Evolutionary conservation across 257 asterid species (phyloP).

Genomic region (Solanum acaule): DNA sequence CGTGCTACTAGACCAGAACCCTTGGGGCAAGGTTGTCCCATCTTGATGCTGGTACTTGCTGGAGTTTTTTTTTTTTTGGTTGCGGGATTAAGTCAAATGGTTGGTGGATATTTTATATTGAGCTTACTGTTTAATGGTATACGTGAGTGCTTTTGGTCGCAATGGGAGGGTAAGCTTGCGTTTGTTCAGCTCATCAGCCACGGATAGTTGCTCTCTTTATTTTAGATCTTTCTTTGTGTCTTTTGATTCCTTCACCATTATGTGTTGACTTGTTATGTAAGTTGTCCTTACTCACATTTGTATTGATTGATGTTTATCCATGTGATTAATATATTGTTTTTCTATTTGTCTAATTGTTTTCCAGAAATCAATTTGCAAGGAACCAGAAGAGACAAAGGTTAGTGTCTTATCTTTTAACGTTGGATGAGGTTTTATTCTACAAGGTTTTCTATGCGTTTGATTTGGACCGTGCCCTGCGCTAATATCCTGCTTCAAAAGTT

Average conservation of each 20-base stretch:
- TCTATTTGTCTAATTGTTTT: constrained; percentile 6
- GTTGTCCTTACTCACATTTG: background rate
- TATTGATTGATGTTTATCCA: background rate
- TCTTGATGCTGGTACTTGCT: background rate
- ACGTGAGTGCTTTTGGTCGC: background rate
- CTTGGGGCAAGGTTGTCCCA: background rate
- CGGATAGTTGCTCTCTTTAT: background rate
- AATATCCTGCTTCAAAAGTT: background rate
- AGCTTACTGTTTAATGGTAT: background rate
- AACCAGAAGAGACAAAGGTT: constrained; percentile 64
- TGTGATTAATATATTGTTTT: background rate
- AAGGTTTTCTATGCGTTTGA: background rate
- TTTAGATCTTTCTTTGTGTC: background rate
- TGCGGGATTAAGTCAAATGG: background rate
- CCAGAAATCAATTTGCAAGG: constrained; percentile 88
- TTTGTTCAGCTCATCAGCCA: background rate
- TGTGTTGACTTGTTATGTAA: background rate
- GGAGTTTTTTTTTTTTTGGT: background rate
- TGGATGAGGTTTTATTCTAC: background rate
- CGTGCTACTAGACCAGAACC: background rate
- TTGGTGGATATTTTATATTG: background rate
- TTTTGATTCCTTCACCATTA: background rate
- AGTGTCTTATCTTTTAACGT: constrained; percentile 4
- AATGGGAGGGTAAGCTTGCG: background rate
- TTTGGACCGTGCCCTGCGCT: background rate